Conservation (phyloP, 1,139 yeast genomes). For the Barnettozyma hawaiiensis region DNA sequence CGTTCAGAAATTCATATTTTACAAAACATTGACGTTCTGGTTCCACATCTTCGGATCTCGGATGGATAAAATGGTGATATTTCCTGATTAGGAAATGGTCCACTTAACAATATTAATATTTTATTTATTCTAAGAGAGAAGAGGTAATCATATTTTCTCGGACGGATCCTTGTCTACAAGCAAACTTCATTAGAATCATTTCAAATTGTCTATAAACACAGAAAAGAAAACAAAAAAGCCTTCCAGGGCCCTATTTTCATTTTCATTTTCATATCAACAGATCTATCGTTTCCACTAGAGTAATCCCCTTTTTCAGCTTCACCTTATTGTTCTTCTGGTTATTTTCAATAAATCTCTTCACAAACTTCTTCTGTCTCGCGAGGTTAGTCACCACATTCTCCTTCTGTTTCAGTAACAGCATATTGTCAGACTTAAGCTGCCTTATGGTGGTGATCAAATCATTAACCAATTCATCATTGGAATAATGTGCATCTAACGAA, state of each 20-base stretch:
- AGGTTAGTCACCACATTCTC: conserved; percentile 5
- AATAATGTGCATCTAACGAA: not conserved
- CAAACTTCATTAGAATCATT: not conserved
- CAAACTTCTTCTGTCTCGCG: conserved; percentile 16
- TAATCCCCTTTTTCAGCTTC: conserved; percentile 19
- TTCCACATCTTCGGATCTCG: too few relatives aligned
- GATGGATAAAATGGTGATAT: too few relatives aligned
- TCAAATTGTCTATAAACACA: not conserved
- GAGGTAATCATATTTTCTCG: too few relatives aligned
- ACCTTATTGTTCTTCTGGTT: conserved; percentile 12
- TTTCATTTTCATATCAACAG: conserved; percentile 17
- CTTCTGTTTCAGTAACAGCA: conserved; percentile 12
- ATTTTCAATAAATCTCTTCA: conserved; percentile 14
- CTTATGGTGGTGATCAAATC: conserved; percentile 20
- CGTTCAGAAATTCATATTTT: too few relatives aligned
- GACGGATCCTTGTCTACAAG: too few relatives aligned
- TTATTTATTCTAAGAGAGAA: too few relatives aligned
- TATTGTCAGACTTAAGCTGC: conserved; percentile 18
- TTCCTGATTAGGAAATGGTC: too few relatives aligned
- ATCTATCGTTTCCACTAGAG: conserved; percentile 19
- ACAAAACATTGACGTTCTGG: too few relatives aligned
- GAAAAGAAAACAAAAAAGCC: too few relatives aligned
- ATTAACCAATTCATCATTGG: conserved; percentile 14
- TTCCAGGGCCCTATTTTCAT: too few relatives aligned
- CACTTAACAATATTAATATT: too few relatives aligned